These are phyloP conservation scores for Sporothrix humicola DNA, from an alignment of 2,329 filamentous ascomycete genomes.

Conservation along the genomic window DNA sequence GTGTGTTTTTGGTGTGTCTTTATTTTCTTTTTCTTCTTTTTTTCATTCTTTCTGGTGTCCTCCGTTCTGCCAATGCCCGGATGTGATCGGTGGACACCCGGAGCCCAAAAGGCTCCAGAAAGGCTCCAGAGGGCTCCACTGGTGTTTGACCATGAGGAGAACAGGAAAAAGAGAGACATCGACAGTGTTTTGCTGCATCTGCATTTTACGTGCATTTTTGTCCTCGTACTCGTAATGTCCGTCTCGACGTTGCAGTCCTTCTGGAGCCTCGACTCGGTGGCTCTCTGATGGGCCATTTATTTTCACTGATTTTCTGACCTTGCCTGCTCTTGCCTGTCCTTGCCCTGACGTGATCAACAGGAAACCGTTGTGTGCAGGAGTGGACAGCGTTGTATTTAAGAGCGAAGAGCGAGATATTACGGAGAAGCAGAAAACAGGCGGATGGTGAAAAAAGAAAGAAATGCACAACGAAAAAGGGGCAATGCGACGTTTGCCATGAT, in stretches of 20 bases:
- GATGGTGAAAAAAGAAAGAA: neutral
- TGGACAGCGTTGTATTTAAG: neutral
- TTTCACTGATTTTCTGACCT: no score
- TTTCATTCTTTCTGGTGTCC: neutral
- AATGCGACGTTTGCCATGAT: constrained; percentile 10
- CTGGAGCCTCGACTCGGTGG: neutral
- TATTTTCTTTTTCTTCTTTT: neutral
- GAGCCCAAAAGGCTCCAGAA: no score
- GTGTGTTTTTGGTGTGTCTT: neutral
- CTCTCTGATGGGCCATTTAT: neutral
- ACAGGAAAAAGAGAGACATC: neutral
- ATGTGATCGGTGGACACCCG: constrained; percentile 13
- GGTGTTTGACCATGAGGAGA: constrained; percentile 20
- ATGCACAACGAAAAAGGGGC: neutral
- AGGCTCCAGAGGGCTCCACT: neutral
- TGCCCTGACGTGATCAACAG: constrained; percentile 4
- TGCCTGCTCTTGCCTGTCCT: neutral
- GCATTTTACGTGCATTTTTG: neutral
- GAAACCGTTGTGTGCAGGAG: neutral
- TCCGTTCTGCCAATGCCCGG: neutral
- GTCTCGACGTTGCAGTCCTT: neutral
- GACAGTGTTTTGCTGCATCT: no score
- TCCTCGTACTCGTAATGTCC: constrained; percentile 3
- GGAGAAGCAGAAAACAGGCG: neutral
- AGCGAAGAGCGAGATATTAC: neutral